Evolutionary conservation across 139 green algal species (phyloP).

Genomic region (Micractinium sp.): DNA sequence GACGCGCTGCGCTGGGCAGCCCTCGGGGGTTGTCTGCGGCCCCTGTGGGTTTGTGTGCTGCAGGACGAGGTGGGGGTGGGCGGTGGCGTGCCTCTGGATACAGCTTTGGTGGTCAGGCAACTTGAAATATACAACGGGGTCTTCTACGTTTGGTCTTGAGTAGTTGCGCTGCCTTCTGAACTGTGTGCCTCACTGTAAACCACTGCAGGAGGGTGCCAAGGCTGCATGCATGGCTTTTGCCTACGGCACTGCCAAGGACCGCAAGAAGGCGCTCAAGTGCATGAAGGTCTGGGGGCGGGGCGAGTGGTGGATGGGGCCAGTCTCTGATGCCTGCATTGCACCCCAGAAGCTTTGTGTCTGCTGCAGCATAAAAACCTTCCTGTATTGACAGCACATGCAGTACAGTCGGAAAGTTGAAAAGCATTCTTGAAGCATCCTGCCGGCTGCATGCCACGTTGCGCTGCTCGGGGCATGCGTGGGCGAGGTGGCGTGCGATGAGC

Average conservation of each 20-base stretch:
- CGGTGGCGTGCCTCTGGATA: too few species aligned
- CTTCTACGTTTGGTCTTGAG: too few species aligned
- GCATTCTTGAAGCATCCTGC: background rate
- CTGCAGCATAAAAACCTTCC: background rate
- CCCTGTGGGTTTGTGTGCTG: too few species aligned
- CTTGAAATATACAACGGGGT: too few species aligned
- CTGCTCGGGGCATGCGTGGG: too few species aligned
- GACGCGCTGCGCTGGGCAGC: background rate
- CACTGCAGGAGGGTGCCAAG: conserved; percentile 68
- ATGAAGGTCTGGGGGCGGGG: conserved; percentile 70
- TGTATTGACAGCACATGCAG: background rate
- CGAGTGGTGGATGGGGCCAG: background rate
- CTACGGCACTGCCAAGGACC: conserved; percentile 79
- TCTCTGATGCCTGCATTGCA: background rate
- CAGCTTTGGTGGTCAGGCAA: too few species aligned
- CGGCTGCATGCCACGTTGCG: background rate
- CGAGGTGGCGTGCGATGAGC: background rate
- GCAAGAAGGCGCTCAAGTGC: conserved; percentile 81
- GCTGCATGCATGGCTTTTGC: conserved; percentile 75
- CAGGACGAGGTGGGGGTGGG: too few species aligned
- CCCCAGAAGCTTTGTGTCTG: background rate
- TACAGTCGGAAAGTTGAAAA: background rate
- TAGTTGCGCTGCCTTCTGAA: background rate
- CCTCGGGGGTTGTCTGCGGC: too few species aligned
- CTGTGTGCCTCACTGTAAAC: background rate